Evolutionary conservation across 164 flowering plant genomes (phyloP).

Genomic region (Berberis vulgaris): DNA sequence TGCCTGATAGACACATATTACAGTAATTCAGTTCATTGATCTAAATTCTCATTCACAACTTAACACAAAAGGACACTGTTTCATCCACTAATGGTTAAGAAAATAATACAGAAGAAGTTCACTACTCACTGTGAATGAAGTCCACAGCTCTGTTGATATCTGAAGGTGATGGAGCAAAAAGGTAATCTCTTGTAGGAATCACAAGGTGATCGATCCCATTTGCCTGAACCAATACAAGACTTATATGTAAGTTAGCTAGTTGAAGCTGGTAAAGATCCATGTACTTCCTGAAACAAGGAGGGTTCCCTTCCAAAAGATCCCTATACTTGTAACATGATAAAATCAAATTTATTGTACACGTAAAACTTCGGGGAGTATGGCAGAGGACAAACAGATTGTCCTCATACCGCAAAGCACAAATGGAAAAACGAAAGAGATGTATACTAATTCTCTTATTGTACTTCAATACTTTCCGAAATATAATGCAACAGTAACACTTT

Average conservation of each 20-base stretch:
- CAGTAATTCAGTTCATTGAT: too few relatives aligned
- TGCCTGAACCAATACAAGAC: slow-evolving; percentile 31
- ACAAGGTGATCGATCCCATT: slow-evolving; percentile 67
- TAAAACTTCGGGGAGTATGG: too few relatives aligned
- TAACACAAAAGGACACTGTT: background rate
- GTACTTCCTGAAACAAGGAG: background rate
- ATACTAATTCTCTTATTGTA: too few relatives aligned
- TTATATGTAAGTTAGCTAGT: background rate
- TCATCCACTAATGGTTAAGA: background rate
- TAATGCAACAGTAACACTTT: too few relatives aligned
- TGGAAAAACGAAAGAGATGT: too few relatives aligned
- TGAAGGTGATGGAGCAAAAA: slow-evolving; percentile 77
- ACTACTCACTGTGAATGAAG: slow-evolving; percentile 72
- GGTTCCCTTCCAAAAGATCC: too few relatives aligned
- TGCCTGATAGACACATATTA: background rate
- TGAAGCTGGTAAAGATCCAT: background rate
- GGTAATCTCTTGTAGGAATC: slow-evolving; percentile 90
- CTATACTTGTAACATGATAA: too few relatives aligned
- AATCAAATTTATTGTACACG: too few relatives aligned
- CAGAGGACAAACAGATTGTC: too few relatives aligned
- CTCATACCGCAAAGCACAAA: too few relatives aligned
- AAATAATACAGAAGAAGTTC: background rate
- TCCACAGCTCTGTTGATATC: slow-evolving; percentile 69
- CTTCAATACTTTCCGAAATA: too few relatives aligned
- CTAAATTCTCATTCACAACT: background rate